phyloP scores from a whole-genome alignment of 208 protist genomes.

The Acanthamoeba lenticulata region DNA sequence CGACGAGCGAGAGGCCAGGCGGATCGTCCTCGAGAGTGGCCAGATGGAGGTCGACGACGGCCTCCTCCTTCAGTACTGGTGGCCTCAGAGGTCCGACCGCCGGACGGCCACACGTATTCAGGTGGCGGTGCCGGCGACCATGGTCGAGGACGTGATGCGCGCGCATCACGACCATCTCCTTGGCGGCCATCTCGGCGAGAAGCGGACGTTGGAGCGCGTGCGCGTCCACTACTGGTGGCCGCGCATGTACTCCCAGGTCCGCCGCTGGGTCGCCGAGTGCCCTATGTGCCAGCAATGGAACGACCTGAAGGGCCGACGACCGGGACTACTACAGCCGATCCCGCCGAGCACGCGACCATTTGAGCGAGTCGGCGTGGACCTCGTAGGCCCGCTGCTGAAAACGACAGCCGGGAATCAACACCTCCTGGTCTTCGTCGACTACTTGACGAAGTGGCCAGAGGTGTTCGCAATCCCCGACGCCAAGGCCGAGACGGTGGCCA shows the following conservation, averaged over 20 bases:
- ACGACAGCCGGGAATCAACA: not conserved
- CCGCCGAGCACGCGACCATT: not conserved
- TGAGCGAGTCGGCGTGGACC: slow-evolving; percentile 36
- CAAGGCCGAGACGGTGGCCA: not conserved
- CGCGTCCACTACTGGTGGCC: slow-evolving; percentile 50
- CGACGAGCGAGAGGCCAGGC: not conserved
- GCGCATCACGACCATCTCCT: not conserved
- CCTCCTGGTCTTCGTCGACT: slow-evolving; percentile 39
- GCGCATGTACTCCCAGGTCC: not conserved
- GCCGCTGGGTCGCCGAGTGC: not conserved
- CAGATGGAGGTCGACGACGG: not conserved
- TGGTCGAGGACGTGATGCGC: not conserved
- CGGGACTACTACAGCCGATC: not conserved
- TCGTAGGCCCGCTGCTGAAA: not conserved
- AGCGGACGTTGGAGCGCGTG: not conserved
- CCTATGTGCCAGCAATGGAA: not conserved
- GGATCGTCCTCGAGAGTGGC: not conserved
- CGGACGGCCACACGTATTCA: not conserved
- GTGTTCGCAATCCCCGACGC: not conserved
- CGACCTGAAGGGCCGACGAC: not conserved
- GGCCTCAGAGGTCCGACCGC: not conserved
- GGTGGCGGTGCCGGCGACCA: not conserved
- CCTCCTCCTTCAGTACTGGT: not conserved
- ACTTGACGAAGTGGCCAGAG: slow-evolving; percentile 56
- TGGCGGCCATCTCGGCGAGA: not conserved